phyloP scores from a whole-genome alignment of 1,284 basidiomycete genomes.

The Mixia osmundae region DNA sequence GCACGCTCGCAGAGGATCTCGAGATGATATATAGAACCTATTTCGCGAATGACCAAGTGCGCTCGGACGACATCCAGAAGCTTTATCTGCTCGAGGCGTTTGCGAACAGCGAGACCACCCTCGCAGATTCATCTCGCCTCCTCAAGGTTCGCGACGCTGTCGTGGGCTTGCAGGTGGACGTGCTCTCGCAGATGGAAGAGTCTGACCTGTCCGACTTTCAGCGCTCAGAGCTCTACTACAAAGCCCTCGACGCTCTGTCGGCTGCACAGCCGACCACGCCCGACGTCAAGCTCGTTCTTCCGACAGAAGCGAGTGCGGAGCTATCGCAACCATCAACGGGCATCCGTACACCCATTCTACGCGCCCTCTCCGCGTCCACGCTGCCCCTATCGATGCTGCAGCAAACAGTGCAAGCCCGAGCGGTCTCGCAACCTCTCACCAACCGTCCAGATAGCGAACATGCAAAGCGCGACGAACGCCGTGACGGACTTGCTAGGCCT shows the following conservation, averaged over 20 bases:
- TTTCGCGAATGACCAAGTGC: not conserved
- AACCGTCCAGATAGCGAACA: too few relatives aligned
- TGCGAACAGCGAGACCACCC: not conserved
- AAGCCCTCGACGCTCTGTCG: slow-evolving; percentile 33
- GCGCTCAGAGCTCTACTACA: slow-evolving; percentile 67
- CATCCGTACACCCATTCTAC: slow-evolving; percentile 10
- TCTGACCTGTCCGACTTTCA: slow-evolving; percentile 70
- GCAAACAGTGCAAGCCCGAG: slow-evolving; percentile 33
- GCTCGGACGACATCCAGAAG: slow-evolving; percentile 38
- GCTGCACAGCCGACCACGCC: slow-evolving; percentile 14
- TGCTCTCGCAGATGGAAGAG: slow-evolving; percentile 64
- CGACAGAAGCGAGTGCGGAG: too few relatives aligned
- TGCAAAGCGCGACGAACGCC: too few relatives aligned
- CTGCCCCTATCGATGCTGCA: slow-evolving; percentile 2
- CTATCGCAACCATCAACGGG: too few relatives aligned
- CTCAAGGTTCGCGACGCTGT: slow-evolving; percentile 35
- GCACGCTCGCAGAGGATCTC: slow-evolving; percentile 5
- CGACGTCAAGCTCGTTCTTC: too few relatives aligned
- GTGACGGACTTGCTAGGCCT: too few relatives aligned
- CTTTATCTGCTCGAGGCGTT: slow-evolving; percentile 12
- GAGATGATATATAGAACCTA: not conserved
- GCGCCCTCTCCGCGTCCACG: slow-evolving; percentile 2
- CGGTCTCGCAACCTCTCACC: too few relatives aligned
- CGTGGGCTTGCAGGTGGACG: slow-evolving; percentile 56
- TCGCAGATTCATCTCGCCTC: not conserved